phyloP scores from a whole-genome alignment of 2,329 filamentous ascomycete genomes.

The Coniella lustricola region DNA sequence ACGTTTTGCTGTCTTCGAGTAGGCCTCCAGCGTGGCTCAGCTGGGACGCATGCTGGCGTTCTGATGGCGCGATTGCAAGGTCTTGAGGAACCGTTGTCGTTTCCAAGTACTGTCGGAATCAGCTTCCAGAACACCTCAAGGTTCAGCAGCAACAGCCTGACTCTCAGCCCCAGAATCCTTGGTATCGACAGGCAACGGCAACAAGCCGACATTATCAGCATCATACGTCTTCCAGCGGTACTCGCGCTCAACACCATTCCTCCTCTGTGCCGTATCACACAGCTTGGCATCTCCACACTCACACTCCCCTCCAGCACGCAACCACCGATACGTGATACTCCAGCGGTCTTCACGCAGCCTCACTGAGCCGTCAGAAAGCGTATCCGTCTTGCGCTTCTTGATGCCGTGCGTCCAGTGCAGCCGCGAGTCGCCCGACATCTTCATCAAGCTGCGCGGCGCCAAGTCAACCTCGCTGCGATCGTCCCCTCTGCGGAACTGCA shows the following conservation, averaged over 20 bases:
- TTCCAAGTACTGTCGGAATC: no score
- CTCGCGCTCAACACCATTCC: conserved; percentile 39
- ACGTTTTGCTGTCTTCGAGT: no score
- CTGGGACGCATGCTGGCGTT: no score
- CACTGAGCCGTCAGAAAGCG: conserved; percentile 31
- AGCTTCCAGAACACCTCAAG: no score
- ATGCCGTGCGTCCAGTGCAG: conserved; percentile 37
- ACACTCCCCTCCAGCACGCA: conserved; percentile 38
- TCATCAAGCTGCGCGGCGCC: conserved; percentile 41
- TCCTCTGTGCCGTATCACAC: conserved; percentile 44
- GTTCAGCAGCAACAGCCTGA: background rate
- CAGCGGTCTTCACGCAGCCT: conserved; percentile 38
- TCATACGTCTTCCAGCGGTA: conserved; percentile 39
- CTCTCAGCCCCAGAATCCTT: background rate
- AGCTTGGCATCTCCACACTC: conserved; percentile 42
- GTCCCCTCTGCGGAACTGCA: conserved; percentile 33
- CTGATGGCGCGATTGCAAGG: no score
- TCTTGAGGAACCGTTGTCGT: no score
- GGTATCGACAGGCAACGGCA: background rate
- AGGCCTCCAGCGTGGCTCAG: no score
- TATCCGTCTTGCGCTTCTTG: conserved; percentile 35
- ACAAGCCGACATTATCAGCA: background rate
- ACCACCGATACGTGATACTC: conserved; percentile 51
- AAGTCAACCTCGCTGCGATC: conserved; percentile 38
- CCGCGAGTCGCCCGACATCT: conserved; percentile 42